These are phyloP conservation scores for Bipolaris bicolor DNA, from an alignment of 2,329 filamentous ascomycete genomes.

Conservation along the genomic window DNA sequence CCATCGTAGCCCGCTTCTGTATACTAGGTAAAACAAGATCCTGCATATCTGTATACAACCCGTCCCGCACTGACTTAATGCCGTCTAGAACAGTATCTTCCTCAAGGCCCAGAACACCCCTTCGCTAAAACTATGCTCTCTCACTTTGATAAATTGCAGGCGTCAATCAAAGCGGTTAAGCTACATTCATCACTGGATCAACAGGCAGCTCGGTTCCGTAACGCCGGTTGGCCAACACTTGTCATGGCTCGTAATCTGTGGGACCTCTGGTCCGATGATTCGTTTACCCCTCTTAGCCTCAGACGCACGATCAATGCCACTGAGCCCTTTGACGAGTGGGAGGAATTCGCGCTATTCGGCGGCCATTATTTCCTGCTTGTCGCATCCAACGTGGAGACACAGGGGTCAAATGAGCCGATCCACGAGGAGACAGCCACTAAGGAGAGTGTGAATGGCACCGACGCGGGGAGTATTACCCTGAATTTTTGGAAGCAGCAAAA, in stretches of 20 bases:
- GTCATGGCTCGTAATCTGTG: slow-evolving; percentile 71
- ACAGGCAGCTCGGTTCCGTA: slow-evolving; percentile 71
- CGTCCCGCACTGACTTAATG: slow-evolving; percentile 7
- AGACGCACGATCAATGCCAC: slow-evolving; percentile 69
- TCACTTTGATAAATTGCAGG: slow-evolving; percentile 81
- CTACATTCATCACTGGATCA: slow-evolving; percentile 70
- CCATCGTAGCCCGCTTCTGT: slow-evolving; percentile 72
- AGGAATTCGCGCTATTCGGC: slow-evolving; percentile 86
- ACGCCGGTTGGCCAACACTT: slow-evolving; percentile 70
- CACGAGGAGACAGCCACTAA: slow-evolving; percentile 7
- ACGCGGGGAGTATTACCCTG: slow-evolving; percentile 24
- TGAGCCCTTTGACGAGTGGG: slow-evolving; percentile 95
- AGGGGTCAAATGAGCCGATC: slow-evolving; percentile 16
- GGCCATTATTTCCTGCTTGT: slow-evolving; percentile 83
- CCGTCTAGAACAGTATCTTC: slow-evolving; percentile 74
- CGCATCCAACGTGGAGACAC: slow-evolving; percentile 57
- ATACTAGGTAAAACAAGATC: slow-evolving; percentile 58
- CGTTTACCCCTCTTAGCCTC: slow-evolving; percentile 67
- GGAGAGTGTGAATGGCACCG: slow-evolving; percentile 4
- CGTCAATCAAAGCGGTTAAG: slow-evolving; percentile 75
- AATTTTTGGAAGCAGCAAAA: slow-evolving; percentile 17
- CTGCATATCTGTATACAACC: not conserved
- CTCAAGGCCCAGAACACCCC: slow-evolving; percentile 76
- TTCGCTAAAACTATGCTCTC: slow-evolving; percentile 86
- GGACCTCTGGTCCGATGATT: slow-evolving; percentile 77